Evolutionary conservation across 2,329 filamentous ascomycete species (phyloP).

Genomic region (Fusarium oligoseptatum): DNA sequence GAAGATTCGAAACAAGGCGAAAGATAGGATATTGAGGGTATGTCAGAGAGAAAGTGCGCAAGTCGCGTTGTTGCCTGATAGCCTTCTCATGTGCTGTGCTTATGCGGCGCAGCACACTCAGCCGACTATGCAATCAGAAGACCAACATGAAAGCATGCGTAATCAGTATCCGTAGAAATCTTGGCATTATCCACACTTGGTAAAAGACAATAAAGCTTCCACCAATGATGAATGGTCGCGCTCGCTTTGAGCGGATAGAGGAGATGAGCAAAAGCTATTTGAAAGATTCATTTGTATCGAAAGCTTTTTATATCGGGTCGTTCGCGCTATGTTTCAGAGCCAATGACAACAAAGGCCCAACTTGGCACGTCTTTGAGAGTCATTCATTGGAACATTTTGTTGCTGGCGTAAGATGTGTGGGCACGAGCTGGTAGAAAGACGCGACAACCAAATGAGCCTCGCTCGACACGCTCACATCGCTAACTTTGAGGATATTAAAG

Average conservation of each 20-base stretch:
- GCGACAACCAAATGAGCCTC: no score
- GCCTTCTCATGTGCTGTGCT: neutral
- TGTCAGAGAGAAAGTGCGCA: neutral
- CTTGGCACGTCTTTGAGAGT: no score
- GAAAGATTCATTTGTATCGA: no score
- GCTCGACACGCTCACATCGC: no score
- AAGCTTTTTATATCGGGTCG: no score
- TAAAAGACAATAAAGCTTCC: neutral
- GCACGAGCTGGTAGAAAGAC: no score
- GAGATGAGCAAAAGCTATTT: no score
- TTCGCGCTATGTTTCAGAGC: no score
- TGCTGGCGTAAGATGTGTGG: no score
- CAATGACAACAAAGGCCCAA: no score
- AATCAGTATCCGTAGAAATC: neutral
- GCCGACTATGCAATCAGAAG: neutral
- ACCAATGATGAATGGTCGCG: neutral
- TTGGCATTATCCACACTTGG: neutral
- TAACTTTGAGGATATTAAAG: no score
- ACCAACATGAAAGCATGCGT: neutral
- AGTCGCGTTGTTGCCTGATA: neutral
- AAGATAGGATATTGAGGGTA: neutral
- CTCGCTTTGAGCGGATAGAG: neutral
- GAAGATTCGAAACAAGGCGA: neutral
- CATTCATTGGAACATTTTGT: no score
- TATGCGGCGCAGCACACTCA: constrained; percentile 1